phyloP scores from a whole-genome alignment of 345 rosid genomes.

The Kernera saxatilis region DNA sequence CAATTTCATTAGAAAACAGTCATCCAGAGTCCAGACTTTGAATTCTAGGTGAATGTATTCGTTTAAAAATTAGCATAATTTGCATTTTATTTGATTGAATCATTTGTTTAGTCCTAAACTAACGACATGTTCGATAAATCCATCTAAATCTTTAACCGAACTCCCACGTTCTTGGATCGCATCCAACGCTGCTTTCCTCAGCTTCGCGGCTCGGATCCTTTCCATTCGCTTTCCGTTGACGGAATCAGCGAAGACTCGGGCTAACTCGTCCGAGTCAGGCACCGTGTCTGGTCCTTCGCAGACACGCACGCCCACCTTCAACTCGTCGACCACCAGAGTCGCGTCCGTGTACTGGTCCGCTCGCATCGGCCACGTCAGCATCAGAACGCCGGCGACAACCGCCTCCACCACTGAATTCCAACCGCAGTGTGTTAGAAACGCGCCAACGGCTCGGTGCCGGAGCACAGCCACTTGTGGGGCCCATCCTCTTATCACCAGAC shows the following conservation, averaged over 20 bases:
- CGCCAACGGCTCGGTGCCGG: slow-evolving; percentile 47
- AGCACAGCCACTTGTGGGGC: slow-evolving; percentile 46
- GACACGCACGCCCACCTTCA: slow-evolving; percentile 42
- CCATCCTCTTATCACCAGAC: slow-evolving; percentile 49
- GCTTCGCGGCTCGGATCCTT: slow-evolving; percentile 25
- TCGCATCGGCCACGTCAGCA: slow-evolving; percentile 69
- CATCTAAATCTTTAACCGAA: slow-evolving; percentile 43
- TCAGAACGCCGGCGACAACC: slow-evolving; percentile 39
- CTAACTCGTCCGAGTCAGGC: slow-evolving; percentile 40
- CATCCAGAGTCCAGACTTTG: background rate
- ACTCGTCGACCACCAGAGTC: slow-evolving; percentile 45
- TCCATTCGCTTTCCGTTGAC: slow-evolving; percentile 7
- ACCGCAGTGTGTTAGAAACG: slow-evolving; percentile 62
- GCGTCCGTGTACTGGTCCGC: slow-evolving; percentile 57
- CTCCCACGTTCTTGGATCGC: slow-evolving; percentile 46
- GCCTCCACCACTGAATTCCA: slow-evolving; percentile 66
- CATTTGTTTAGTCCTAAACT: background rate
- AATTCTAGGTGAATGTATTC: background rate
- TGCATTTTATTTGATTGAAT: background rate
- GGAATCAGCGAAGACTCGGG: slow-evolving; percentile 28
- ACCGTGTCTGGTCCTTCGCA: slow-evolving; percentile 40
- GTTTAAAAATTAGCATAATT: background rate
- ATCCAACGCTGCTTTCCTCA: slow-evolving; percentile 38
- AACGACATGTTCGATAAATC: slow-evolving; percentile 32
- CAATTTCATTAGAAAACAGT: background rate